These are phyloP conservation scores for Avena atlantica DNA, from an alignment of 176 grass and related monocot genomes.

Conservation along the genomic window DNA sequence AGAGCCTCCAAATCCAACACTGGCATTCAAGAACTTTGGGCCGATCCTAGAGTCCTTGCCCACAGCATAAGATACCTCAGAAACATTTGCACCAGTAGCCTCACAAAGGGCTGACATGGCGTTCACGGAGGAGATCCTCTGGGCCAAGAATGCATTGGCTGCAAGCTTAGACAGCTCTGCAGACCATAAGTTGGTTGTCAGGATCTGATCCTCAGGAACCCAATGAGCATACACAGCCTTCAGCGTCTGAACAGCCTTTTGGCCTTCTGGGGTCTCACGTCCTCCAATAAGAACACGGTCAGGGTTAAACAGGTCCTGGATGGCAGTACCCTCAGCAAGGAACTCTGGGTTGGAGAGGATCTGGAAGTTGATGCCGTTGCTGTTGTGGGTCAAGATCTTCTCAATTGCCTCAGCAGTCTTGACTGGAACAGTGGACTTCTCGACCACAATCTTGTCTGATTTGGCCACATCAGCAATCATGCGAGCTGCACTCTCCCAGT, in stretches of 20 bases:
- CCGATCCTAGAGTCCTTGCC: constrained; percentile 74
- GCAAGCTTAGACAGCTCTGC: constrained; percentile 82
- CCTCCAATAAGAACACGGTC: constrained; percentile 73
- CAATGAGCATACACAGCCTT: constrained; percentile 67
- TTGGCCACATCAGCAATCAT: constrained; percentile 72
- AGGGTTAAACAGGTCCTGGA: constrained; percentile 64
- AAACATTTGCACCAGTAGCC: constrained; percentile 64
- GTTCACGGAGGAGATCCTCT: constrained; percentile 44
- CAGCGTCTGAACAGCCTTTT: constrained; percentile 62
- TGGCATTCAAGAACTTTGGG: constrained; percentile 71
- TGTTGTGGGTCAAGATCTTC: constrained; percentile 79
- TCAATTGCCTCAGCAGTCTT: constrained; percentile 79
- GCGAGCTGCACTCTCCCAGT: constrained; percentile 81
- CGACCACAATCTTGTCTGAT: constrained; percentile 68
- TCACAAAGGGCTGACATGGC: constrained; percentile 57
- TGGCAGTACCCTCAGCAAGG: constrained; percentile 76
- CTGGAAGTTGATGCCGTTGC: constrained; percentile 72
- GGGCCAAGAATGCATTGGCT: constrained; percentile 78
- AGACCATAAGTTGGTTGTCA: constrained; percentile 74
- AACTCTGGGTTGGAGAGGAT: constrained; percentile 83
- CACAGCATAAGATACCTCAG: constrained; percentile 63
- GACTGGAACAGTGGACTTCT: constrained; percentile 81
- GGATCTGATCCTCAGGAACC: constrained; percentile 70
- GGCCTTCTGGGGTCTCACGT: constrained; percentile 59
- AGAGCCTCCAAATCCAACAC: constrained; percentile 75